phyloP scores from a whole-genome alignment of 768 basidiomycete genomes.

The Hortiboletus campestris region DNA sequence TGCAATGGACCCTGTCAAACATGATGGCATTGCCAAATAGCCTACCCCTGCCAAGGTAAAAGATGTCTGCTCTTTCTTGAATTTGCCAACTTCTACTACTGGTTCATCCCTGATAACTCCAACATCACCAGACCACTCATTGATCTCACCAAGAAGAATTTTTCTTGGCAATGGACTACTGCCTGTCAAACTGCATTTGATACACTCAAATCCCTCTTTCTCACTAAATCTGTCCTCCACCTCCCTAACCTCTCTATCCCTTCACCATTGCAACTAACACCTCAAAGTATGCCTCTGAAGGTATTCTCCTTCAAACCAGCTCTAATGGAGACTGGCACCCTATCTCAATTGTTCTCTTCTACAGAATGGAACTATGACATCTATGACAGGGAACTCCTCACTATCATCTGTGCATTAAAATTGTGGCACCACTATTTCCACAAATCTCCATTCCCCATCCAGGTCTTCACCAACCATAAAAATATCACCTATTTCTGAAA shows the following conservation, averaged over 20 bases:
- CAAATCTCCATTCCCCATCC: conserved; percentile 28
- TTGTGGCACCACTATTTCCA: too few species aligned
- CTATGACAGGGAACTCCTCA: conserved; percentile 31
- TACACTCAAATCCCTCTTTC: not conserved
- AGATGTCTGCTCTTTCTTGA: too few species aligned
- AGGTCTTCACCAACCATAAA: conserved; percentile 35
- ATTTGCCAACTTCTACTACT: not conserved
- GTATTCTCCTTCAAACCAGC: not conserved
- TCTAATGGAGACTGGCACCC: too few species aligned
- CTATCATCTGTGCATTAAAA: not conserved
- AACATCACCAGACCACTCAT: conserved; percentile 23
- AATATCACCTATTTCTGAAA: conserved; percentile 1
- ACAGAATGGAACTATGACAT: conserved; percentile 48
- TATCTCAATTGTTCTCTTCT: not conserved
- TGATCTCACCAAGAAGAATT: not conserved
- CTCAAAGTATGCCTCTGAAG: too few species aligned
- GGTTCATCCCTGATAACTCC: conserved; percentile 35
- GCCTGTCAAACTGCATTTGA: not conserved
- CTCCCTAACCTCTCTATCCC: too few species aligned
- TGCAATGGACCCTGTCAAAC: not conserved
- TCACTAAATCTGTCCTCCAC: not conserved
- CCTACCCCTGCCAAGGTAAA: not conserved
- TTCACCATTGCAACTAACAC: not conserved
- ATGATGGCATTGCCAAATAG: not conserved
- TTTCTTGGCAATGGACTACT: not conserved